Conservation (phyloP, 768 basidiomycete genomes). For the Hortiboletus campestris region DNA sequence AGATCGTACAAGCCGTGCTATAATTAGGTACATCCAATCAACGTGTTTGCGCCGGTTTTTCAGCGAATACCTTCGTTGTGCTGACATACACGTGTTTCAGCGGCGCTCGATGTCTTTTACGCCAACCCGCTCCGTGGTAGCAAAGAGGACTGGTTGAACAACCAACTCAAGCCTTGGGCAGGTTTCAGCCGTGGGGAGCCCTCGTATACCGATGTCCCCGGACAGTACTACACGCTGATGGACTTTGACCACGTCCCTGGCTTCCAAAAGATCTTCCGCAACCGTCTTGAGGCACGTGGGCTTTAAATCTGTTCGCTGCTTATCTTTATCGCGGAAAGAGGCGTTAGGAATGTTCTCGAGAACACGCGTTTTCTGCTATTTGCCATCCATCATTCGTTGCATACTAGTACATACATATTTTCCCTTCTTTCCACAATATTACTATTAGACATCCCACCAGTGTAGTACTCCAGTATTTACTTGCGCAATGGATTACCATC, state of each 20-base stretch:
- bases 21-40: too few species aligned
- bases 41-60: too few species aligned
- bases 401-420: too few species aligned
- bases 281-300: constrained; percentile 25
- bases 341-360: neutral
- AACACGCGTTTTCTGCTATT: too few species aligned
- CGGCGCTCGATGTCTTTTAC: constrained; percentile 25
- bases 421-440: neutral
- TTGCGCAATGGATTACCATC: neutral
- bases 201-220: constrained; percentile 25
- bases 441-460: neutral
- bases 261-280: constrained; percentile 31
- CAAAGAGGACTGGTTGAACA: constrained; percentile 30
- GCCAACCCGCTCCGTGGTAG: constrained; percentile 27
- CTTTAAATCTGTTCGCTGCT: constrained; percentile 1
- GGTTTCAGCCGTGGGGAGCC: constrained; percentile 25
- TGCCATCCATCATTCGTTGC: too few species aligned
- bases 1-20: too few species aligned
- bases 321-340: too few species aligned
- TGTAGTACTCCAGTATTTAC: neutral
- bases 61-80: neutral
- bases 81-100: constrained; percentile 2
- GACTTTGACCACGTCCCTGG: constrained; percentile 31
- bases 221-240: constrained; percentile 33
- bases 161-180: constrained; percentile 28